Evolutionary conservation across 208 protist genomes (phyloP), one percentile per base, ranked within the genome.

Genomic region (Acanthamoeba triangularis): DNA sequence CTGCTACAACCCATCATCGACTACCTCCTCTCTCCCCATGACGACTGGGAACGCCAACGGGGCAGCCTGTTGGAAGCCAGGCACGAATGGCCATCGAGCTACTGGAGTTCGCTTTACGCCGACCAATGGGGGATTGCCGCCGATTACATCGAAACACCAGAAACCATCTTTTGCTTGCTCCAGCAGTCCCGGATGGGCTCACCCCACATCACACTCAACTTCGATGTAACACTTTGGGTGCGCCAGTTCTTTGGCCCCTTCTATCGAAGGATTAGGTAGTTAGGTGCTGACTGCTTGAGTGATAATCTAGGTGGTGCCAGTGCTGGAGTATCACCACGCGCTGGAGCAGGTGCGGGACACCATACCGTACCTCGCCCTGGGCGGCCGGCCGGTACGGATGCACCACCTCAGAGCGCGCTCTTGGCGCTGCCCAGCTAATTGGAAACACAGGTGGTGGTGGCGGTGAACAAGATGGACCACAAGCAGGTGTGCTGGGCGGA

Each of bases 381-480:
- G 61, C 28, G 61, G 23, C 10, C 61, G 61, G 28, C 61, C 61
- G 25, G 61, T 67, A 67, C 28, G 14, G 59, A 61, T 61, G 56
- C 2, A 14, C 56, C 49, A 4, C 7, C 49, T 4, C 49, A 14
- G 49, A 52, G 7, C 49, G 49, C 49, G 7, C 49, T 52, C 49
- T 11, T 52, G 49, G 28, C 7, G 28, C 65, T 74, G 7, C 28
- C 7, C 7, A 30, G 65, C 7, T 74, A 8, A 74, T 28, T 74
- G 65, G 30, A 7, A 37, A 76, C 4, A 13, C 74, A 85, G 76
- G 25, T 85, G 35, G 47, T 85, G 11, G 76, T 59, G 41, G 76
- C 47, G 16, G 47, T 85, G 44, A 85, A 49, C 76, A 85, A 85
- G 76, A 85, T 85, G 76, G 76, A 85, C 47, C 10, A 33, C 28